phyloP scores from a whole-genome alignment of 2,329 filamentous ascomycete genomes.

The Claviceps capensis region DNA sequence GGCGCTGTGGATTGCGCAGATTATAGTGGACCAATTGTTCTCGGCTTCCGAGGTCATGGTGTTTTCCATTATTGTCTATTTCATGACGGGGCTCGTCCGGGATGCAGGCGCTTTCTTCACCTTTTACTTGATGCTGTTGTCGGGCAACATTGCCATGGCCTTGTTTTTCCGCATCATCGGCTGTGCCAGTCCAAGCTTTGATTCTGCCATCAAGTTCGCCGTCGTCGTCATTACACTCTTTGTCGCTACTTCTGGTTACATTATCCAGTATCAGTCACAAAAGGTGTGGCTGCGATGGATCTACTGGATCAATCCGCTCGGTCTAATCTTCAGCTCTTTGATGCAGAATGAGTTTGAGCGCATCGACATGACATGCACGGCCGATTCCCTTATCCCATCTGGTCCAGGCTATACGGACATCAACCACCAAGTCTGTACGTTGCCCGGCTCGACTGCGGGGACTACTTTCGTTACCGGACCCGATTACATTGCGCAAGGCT shows the following conservation, averaged over 20 bases:
- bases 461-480: constrained; percentile 48
- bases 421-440: constrained; percentile 66
- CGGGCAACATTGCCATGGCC: constrained; percentile 59
- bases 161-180: constrained; percentile 66
- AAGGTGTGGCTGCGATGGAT: constrained; percentile 72
- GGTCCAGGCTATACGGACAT: constrained; percentile 59
- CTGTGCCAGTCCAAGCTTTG: constrained; percentile 65
- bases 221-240: constrained; percentile 71
- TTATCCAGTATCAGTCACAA: constrained; percentile 65
- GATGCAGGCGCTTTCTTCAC: constrained; percentile 67
- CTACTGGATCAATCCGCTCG: constrained; percentile 62
- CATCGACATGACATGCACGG: constrained; percentile 54
- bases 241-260: constrained; percentile 66
- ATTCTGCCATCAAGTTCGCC: constrained; percentile 73
- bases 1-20: constrained; percentile 72
- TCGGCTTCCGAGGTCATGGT: constrained; percentile 55
- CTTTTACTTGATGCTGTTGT: constrained; percentile 58
- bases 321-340: constrained; percentile 60
- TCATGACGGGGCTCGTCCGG: constrained; percentile 57
- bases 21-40: constrained; percentile 65
- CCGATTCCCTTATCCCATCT: constrained; percentile 54
- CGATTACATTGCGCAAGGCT: constrained; percentile 55
- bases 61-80: constrained; percentile 66
- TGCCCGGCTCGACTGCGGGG: constrained; percentile 57
- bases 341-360: constrained; percentile 79